A percentile compares a stretch with the other conserved stretches of the same genome.
These are phyloP conservation scores for Corchorus olitorius DNA, from an alignment of 345 rosid genomes.

Conservation along the genomic window DNA sequence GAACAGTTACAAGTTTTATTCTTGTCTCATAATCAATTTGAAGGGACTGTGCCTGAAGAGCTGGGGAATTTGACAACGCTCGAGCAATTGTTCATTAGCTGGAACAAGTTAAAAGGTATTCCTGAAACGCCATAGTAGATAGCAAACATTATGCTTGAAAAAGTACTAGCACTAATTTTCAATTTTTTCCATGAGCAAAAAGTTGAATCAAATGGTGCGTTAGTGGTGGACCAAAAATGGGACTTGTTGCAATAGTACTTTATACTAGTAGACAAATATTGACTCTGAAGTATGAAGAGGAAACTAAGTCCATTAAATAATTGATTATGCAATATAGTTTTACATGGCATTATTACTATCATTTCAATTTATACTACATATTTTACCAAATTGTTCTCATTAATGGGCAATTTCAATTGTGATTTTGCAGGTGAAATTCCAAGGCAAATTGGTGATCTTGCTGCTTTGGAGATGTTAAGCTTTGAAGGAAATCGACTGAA, in stretches of 20 bases:
- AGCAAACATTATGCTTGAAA: no score
- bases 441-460: neutral
- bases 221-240: neutral
- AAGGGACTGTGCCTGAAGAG: neutral
- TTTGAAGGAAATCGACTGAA: neutral
- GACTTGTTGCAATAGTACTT: neutral
- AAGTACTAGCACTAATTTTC: no score
- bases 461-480: neutral
- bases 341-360: no score
- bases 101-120: constrained; percentile 9
- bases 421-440: neutral
- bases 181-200: neutral
- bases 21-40: neutral
- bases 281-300: no score
- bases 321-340: no score
- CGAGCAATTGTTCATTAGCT: neutral
- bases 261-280: neutral
- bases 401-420: neutral
- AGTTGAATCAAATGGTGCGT: neutral
- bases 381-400: neutral
- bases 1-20: neutral
- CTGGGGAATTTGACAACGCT: neutral
- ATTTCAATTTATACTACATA: no score
- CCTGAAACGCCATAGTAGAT: no score
- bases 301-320: no score